Conservation (phyloP, 805 yeast species). For the Candida xyloterini region DNA sequence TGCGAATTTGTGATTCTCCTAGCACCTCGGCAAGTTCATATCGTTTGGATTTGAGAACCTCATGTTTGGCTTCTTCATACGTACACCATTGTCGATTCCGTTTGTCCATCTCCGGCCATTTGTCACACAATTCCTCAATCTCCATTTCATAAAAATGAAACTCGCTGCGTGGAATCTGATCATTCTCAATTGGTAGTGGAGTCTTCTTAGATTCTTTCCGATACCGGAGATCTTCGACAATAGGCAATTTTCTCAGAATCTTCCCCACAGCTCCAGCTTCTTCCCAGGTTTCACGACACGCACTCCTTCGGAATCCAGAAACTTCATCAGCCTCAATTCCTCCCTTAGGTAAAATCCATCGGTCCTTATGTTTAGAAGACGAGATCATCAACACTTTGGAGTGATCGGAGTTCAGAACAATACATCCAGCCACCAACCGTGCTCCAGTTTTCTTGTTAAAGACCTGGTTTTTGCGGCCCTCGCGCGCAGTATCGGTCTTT, state of each 20-base stretch:
- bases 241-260: conserved; percentile 54
- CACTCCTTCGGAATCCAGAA: conserved; percentile 45
- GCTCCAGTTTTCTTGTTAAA: conserved; percentile 65
- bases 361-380: conserved; percentile 62
- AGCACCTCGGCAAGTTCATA: conserved; percentile 68
- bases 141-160: conserved; percentile 83
- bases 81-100: conserved; percentile 76
- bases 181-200: conserved; percentile 26
- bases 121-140: conserved; percentile 49
- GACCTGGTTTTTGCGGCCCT: conserved; percentile 58
- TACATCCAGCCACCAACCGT: conserved; percentile 89
- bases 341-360: conserved; percentile 94
- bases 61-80: conserved; percentile 62
- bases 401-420: conserved; percentile 58
- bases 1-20: conserved; percentile 49
- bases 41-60: conserved; percentile 53
- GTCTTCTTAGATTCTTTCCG: conserved; percentile 19
- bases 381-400: conserved; percentile 73
- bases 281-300: conserved; percentile 94
- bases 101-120: conserved; percentile 71
- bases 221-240: conserved; percentile 53
- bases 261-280: conserved; percentile 88
- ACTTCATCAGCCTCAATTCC: conserved; percentile 87
- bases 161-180: conserved; percentile 65
- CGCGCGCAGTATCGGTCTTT: conserved; percentile 40